These are phyloP conservation scores for Tricladium varicosporioides DNA, from an alignment of 2,329 filamentous ascomycete genomes.

Conservation along the genomic window DNA sequence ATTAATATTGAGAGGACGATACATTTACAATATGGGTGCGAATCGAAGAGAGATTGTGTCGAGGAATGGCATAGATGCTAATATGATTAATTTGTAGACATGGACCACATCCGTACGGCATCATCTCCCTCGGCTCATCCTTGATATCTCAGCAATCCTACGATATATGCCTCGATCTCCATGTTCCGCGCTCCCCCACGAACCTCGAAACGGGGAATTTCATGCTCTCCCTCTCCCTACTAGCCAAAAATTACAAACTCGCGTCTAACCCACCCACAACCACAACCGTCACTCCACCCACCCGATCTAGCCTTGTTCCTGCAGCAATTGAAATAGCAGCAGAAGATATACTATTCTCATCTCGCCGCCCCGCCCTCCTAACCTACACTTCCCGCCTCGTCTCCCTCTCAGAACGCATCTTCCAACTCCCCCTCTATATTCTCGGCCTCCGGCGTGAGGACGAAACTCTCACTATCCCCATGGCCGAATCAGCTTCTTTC, in stretches of 20 bases:
- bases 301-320: constrained; percentile 5
- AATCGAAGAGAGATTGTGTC: not conserved
- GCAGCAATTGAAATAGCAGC: constrained; percentile 9
- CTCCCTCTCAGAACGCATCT: constrained; percentile 60
- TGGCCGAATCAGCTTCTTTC: constrained; percentile 76
- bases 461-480: constrained; percentile 60
- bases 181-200: constrained; percentile 71
- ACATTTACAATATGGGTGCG: constrained; percentile 64
- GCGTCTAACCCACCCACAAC: constrained; percentile 19
- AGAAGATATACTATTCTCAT: constrained; percentile 53
- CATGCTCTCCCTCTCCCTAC: constrained; percentile 80
- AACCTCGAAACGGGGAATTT: constrained; percentile 86
- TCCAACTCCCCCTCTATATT: constrained; percentile 68
- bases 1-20: constrained; percentile 60
- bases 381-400: constrained; percentile 73
- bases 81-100: constrained; percentile 33
- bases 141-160: constrained; percentile 76
- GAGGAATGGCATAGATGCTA: constrained; percentile 2
- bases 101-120: constrained; percentile 34
- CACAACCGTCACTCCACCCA: constrained; percentile 23
- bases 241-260: constrained; percentile 45
- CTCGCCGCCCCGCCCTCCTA: constrained; percentile 73
- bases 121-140: constrained; percentile 37
- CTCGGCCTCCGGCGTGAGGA: constrained; percentile 64
- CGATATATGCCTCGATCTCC: constrained; percentile 74